phyloP scores from a whole-genome alignment of 768 basidiomycete genomes.

The Boletales sp. region DNA sequence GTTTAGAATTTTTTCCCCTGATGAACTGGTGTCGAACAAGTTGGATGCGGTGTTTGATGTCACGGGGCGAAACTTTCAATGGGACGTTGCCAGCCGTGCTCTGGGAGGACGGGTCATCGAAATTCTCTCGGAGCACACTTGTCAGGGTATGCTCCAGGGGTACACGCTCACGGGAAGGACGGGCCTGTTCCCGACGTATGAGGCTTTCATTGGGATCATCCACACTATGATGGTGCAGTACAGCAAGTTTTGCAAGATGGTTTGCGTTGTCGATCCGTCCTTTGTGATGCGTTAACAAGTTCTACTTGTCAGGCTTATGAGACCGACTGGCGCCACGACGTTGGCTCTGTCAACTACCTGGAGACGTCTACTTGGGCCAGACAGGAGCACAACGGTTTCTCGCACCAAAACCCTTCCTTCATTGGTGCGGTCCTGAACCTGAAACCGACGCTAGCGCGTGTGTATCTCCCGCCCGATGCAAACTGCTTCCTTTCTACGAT shows the following conservation, averaged over 20 bases:
- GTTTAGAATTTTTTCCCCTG: constrained; percentile 90
- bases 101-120: constrained; percentile 83
- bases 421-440: constrained; percentile 83
- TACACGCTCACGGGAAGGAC: constrained; percentile 88
- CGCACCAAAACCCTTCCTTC: constrained; percentile 83
- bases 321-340: constrained; percentile 67
- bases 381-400: constrained; percentile 88
- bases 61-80: constrained; percentile 76
- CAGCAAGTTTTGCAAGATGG: constrained; percentile 86
- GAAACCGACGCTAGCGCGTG: constrained; percentile 65
- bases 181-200: constrained; percentile 86
- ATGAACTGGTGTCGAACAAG: constrained; percentile 86
- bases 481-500: constrained; percentile 84
- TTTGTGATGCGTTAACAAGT: not conserved
- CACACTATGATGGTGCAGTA: constrained; percentile 91
- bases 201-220: constrained; percentile 87
- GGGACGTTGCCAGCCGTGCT: constrained; percentile 66
- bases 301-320: constrained; percentile 40
- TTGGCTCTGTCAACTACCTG: constrained; percentile 78
- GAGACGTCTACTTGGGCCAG: constrained; percentile 86
- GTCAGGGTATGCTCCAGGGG: constrained; percentile 88
- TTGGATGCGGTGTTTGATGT: constrained; percentile 74
- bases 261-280: constrained; percentile 19
- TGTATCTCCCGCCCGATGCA: constrained; percentile 88
- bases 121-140: constrained; percentile 86